phyloP scores from a whole-genome alignment of 306 rosid species.

The Sicyos edulis region DNA sequence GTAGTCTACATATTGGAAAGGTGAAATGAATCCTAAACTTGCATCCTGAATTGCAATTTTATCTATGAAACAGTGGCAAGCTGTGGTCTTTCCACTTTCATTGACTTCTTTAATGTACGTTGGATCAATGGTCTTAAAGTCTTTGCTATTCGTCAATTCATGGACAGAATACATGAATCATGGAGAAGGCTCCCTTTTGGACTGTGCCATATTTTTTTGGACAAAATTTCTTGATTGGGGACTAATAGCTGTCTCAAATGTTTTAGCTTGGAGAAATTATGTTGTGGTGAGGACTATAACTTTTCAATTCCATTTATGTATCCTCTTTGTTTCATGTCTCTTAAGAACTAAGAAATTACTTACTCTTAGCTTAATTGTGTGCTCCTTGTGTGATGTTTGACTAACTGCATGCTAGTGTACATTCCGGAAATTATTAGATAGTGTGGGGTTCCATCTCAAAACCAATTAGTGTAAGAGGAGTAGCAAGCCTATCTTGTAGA shows the following conservation, averaged over 20 bases:
- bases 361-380: background rate
- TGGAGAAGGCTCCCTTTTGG: constrained; percentile 37
- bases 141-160: constrained; percentile 32
- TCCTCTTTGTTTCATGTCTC: background rate
- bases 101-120: constrained; percentile 78
- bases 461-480: no score
- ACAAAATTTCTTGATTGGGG: constrained; percentile 28
- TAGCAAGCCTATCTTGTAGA: no score
- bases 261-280: constrained; percentile 68
- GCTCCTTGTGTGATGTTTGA: background rate
- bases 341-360: constrained; percentile 3
- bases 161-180: constrained; percentile 39
- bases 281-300: constrained; percentile 63
- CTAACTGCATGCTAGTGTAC: background rate
- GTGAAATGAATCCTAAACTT: constrained; percentile 47
- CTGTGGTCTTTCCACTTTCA: constrained; percentile 61
- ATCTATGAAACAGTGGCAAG: constrained; percentile 94
- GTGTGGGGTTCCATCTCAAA: no score
- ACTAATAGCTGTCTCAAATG: constrained; percentile 36
- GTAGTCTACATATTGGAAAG: constrained; percentile 41
- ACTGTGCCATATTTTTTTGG: constrained; percentile 26
- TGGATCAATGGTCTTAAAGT: constrained; percentile 67
- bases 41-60: constrained; percentile 54
- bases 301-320: constrained; percentile 14
- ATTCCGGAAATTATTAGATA: no score